Base-by-base conservation (phyloP, 1,139 yeast genomes). In the Ogataea hybrid region DNA sequence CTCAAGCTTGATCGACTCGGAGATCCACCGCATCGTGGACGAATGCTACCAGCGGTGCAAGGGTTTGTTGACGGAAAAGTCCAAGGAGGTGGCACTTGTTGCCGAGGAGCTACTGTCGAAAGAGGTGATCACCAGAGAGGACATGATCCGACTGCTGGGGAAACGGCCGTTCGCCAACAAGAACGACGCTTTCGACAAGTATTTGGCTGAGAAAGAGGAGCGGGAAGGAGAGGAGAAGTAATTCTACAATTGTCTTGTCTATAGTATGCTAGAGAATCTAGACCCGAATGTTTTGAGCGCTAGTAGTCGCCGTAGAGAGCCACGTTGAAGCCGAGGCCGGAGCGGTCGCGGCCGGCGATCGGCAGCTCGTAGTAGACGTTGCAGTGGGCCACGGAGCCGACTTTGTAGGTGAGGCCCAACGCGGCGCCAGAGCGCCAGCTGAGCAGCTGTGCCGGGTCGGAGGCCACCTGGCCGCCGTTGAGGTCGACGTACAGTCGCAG, bases 171-270 rank as follows among this genome's bases (percentile, higher is more conserved):
- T 81, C 71, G 78, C 83, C 10, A 89, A 84, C 61, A 74, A 79
- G 53, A 84, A 83, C 56, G 92, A 84, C 62, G 92, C 90, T 2
- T 84, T 84, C 59, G 90, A 84, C 64, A 82, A 82, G 58, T 84
- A 84, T 56, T 67, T 84, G 50, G 79, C 77, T 51, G 79, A 41
- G 36, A 44, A 27, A 22, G 33, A 39, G 22, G 43, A 37, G 30
- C 25, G 30, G 12, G 32, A 35, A 11, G 32, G 41, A 8, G 33
- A 36, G 20, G 32, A 27, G 30, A 18, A 29, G 32, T 32, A 34
- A 21, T 28, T 25, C 25, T n/a, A 10, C 29, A 39, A 27, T 14
- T 17, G 10, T 12, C 20, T 28, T 37, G 32, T 37, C 32, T 36
- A 36, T 37, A 32, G 34, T 32, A 32, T 32, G 27, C 35, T 23